Conservation (phyloP, 2,329 filamentous ascomycete species). For the Beauveria sp. region DNA sequence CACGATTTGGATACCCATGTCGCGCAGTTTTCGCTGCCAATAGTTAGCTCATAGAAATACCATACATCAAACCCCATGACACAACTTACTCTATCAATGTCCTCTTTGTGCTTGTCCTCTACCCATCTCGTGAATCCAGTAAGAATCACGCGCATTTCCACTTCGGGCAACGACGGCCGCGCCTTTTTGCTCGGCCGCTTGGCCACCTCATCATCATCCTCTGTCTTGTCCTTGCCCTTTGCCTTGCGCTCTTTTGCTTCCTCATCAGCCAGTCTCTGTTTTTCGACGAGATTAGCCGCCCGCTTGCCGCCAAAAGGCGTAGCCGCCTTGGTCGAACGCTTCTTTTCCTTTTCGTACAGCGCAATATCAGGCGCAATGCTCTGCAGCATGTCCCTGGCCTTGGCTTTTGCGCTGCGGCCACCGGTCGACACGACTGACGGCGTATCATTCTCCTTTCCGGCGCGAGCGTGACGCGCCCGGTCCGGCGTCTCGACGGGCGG, state of each 20-base stretch:
- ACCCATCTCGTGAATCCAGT: constrained; percentile 83
- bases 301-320: constrained; percentile 56
- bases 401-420: constrained; percentile 81
- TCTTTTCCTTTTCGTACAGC: constrained; percentile 88
- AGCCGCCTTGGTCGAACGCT: constrained; percentile 50
- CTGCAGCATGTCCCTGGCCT: constrained; percentile 70
- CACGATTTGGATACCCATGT: constrained; percentile 74
- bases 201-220: constrained; percentile 29
- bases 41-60: constrained; percentile 17
- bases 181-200: constrained; percentile 53
- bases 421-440: constrained; percentile 60
- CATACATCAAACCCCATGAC: constrained; percentile 2
- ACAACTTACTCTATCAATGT: constrained; percentile 69
- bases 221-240: constrained; percentile 18
- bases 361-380: constrained; percentile 76
- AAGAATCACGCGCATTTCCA: constrained; percentile 69
- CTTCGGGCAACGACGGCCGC: constrained; percentile 52
- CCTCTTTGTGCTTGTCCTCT: constrained; percentile 63
- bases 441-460: constrained; percentile 77
- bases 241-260: constrained; percentile 31
- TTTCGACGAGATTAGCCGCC: constrained; percentile 51
- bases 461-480: constrained; percentile 36
- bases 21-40: constrained; percentile 66
- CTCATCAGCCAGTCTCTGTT: constrained; percentile 22
- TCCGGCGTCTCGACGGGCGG: constrained; percentile 31